Evolutionary conservation across 2,329 filamentous ascomycete species (phyloP), one percentile per base, ranked within the genome.

Genomic region (Cladobotryum mycophilum): DNA sequence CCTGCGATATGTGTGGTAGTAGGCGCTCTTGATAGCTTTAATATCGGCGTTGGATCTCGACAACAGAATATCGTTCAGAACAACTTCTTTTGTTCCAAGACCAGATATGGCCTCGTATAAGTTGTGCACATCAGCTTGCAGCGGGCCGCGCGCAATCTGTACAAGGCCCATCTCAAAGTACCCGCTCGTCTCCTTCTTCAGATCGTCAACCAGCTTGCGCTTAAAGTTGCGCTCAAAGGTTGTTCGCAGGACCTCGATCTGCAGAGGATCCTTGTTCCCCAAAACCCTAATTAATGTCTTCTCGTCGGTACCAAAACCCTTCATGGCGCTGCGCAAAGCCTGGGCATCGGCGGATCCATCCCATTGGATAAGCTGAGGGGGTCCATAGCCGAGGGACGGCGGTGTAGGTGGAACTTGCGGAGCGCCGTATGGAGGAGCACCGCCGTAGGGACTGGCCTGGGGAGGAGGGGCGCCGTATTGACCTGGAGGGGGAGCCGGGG

Each of bases 291-390:
- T 91, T 14, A 97, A 72, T 0, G 79, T 68, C 61, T 83, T 85
- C 67, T 96, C 91, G 61, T 97, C 83, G 0, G 91, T 96, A 34
- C 91, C 92, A 55, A 96, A 88, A 0, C 90, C 90, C 68, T 95
- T 96, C 89, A 96, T 96, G 2, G 92, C 89, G 58, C 79, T 79
- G 48, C 89, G 82, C 18, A 95, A 73, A 4, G 76, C 80, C 51
- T 89, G 80, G 0, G 89, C 86, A 59, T 93, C 84, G 12, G 74
- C 71, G 3, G 72, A 76, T 44, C 82, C 85, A 56, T 95, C 84
- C 75, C 78, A 85, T 30, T 80, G 76, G 41, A 88, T 86, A 42
- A 80, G 73, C 61, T 88, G 86, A 12, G 82, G 80, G 0, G 85
- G 78, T 3, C 82, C 82, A 61, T 96, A 96, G 35, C 91, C 91